A percentile compares a stretch with the other conserved stretches of the same genome.
Evolutionary conservation across 139 green algal genomes (phyloP).

Genomic region (Klebsormidium nitens): DNA sequence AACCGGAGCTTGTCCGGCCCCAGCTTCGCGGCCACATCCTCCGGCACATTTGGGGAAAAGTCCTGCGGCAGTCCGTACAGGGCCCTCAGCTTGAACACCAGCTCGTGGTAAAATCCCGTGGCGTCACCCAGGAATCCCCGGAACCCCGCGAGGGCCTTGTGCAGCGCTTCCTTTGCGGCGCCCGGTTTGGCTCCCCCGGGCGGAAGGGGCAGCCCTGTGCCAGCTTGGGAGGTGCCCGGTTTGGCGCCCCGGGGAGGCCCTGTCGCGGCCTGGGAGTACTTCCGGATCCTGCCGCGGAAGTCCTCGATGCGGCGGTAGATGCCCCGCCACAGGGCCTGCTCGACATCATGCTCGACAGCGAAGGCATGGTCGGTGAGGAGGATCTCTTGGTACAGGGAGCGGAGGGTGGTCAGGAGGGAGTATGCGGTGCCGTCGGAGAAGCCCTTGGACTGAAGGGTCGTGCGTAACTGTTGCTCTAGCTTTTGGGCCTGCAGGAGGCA

Average conservation of each 20-base stretch:
- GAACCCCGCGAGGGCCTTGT: conserved; percentile 23
- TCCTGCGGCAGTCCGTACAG: conserved; percentile 14
- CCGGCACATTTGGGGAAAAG: background rate
- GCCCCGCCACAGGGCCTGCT: conserved; percentile 29
- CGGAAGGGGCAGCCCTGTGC: background rate
- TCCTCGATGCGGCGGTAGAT: conserved; percentile 39
- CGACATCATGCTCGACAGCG: conserved; percentile 14
- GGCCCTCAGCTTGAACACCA: conserved; percentile 33
- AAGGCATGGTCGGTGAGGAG: conserved; percentile 27
- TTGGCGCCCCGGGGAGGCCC: background rate
- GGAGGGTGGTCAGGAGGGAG: conserved; percentile 8
- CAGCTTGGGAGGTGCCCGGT: conserved; percentile 3
- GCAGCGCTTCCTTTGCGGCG: conserved; percentile 9
- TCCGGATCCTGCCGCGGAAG: conserved; percentile 31
- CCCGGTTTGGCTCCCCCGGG: background rate
- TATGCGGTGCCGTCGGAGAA: conserved; percentile 13
- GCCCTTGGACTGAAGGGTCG: conserved; percentile 15
- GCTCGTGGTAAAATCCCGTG: conserved; percentile 36
- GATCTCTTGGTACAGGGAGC: conserved; percentile 27
- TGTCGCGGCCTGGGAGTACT: conserved; percentile 2
- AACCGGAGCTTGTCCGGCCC: background rate
- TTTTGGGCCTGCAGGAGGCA: conserved; percentile 10
- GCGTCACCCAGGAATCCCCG: conserved; percentile 30
- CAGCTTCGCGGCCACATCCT: background rate
- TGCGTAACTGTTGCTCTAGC: conserved; percentile 23